Percentiles rank a stretch among this genome's conserved stretches.
These are phyloP conservation scores for Podospora sp. DNA, from an alignment of 495 filamentous ascomycete species.

Conservation along the genomic window DNA sequence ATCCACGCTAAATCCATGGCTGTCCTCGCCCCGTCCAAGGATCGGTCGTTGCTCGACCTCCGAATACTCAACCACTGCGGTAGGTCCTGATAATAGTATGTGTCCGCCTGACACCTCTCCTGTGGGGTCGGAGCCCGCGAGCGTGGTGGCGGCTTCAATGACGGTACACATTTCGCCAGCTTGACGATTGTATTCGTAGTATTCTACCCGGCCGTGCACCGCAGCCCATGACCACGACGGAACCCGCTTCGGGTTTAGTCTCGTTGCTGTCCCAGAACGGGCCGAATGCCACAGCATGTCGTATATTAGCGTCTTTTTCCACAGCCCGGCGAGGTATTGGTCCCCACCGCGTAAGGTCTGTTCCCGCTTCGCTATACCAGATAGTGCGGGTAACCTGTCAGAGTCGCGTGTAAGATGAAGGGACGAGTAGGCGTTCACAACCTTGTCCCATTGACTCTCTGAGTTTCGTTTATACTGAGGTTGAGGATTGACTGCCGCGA, in stretches of 20 bases:
- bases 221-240: slow-evolving; percentile 6
- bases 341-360: neutral
- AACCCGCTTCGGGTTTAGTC: neutral
- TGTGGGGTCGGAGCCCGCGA: neutral
- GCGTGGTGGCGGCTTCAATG: neutral
- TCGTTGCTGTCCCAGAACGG: neutral
- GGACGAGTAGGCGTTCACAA: neutral
- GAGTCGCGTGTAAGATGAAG: neutral
- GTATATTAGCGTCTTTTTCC: neutral
- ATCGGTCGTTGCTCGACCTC: neutral
- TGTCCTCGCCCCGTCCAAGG: no score
- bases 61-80: neutral
- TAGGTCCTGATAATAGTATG: neutral
- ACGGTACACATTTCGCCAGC: no score
- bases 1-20: neutral
- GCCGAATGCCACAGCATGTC: neutral
- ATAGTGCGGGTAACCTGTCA: neutral
- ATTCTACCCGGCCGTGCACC: neutral
- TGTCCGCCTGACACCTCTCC: neutral
- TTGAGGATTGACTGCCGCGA: neutral
- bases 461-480: neutral
- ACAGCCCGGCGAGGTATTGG: neutral
- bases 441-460: neutral
- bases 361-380: neutral
- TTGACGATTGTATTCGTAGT: no score